These are phyloP conservation scores for Alternaria panax DNA, from an alignment of 2,329 filamentous ascomycete genomes.

Conservation along the genomic window DNA sequence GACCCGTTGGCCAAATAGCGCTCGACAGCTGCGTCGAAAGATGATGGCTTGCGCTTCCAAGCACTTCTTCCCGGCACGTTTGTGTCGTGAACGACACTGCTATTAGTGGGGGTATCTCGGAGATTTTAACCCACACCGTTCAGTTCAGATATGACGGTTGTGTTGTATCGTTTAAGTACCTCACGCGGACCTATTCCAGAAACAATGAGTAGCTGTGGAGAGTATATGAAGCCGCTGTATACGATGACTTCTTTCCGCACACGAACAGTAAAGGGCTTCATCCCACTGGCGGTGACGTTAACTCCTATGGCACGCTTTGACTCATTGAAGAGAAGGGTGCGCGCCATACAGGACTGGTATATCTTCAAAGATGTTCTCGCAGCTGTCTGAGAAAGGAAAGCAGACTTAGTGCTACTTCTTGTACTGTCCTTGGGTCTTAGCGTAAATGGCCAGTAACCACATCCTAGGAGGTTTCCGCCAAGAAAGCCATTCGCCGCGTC, in stretches of 20 bases:
- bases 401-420: constrained; percentile 12
- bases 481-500: constrained; percentile 10
- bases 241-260: constrained; percentile 13
- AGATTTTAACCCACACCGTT: constrained; percentile 11
- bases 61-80: constrained; percentile 11
- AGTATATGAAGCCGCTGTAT: constrained; percentile 9
- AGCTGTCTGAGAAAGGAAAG: constrained; percentile 9
- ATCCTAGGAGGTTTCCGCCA: constrained; percentile 10
- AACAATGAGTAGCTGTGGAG: constrained; percentile 11
- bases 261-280: constrained; percentile 4
- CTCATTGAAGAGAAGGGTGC: constrained; percentile 10
- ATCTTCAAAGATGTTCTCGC: constrained; percentile 13
- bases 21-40: constrained; percentile 7
- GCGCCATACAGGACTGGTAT: constrained; percentile 14
- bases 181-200: constrained; percentile 14
- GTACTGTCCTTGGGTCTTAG: constrained; percentile 11
- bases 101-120: constrained; percentile 8
- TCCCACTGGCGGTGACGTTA: constrained; percentile 11
- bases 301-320: constrained; percentile 9
- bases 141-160: constrained; percentile 9
- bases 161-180: constrained; percentile 6
- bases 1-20: constrained; percentile 11
- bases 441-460: constrained; percentile 14
- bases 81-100: constrained; percentile 4
- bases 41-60: constrained; percentile 4